Evolutionary conservation across 116 monocot species (phyloP).

Genomic region (Trichopus zeylanicus): DNA sequence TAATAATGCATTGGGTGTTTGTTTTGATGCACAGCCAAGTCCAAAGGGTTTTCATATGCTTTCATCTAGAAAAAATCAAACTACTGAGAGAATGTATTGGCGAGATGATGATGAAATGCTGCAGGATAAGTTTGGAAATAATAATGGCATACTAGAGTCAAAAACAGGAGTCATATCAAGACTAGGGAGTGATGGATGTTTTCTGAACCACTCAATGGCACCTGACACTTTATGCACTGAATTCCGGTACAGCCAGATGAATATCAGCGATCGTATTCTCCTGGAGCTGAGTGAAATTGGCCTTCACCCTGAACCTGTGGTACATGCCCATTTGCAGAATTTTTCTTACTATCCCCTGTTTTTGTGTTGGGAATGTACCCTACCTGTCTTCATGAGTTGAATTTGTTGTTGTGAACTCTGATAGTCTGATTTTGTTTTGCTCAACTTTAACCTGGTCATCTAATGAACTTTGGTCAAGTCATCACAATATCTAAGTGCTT

Average conservation of each 20-base stretch:
- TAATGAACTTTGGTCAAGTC: too few relatives aligned
- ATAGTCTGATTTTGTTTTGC: too few relatives aligned
- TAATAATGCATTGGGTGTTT: constrained; percentile 18
- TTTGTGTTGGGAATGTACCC: background rate
- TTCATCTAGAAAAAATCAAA: constrained; percentile 7
- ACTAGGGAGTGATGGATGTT: constrained; percentile 8
- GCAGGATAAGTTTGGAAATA: constrained; percentile 13
- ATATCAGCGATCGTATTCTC: constrained; percentile 41
- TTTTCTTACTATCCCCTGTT: background rate
- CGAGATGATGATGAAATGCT: constrained; percentile 16
- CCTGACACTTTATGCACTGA: constrained; percentile 18
- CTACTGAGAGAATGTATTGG: constrained; percentile 14
- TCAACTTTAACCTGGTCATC: too few relatives aligned
- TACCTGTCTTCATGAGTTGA: too few relatives aligned
- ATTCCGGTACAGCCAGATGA: constrained; percentile 43
- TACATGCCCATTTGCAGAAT: constrained; percentile 6
- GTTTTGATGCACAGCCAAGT: constrained; percentile 29
- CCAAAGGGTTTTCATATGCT: constrained; percentile 16
- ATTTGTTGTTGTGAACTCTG: too few relatives aligned
- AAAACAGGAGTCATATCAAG: constrained; percentile 1
- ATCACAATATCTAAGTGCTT: too few relatives aligned
- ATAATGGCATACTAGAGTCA: constrained; percentile 5
- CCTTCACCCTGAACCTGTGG: constrained; percentile 51
- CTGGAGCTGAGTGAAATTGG: constrained; percentile 65
- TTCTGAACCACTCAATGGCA: constrained; percentile 1